phyloP scores from a whole-genome alignment of 1,284 basidiomycete species.

The Vanrija sp. region DNA sequence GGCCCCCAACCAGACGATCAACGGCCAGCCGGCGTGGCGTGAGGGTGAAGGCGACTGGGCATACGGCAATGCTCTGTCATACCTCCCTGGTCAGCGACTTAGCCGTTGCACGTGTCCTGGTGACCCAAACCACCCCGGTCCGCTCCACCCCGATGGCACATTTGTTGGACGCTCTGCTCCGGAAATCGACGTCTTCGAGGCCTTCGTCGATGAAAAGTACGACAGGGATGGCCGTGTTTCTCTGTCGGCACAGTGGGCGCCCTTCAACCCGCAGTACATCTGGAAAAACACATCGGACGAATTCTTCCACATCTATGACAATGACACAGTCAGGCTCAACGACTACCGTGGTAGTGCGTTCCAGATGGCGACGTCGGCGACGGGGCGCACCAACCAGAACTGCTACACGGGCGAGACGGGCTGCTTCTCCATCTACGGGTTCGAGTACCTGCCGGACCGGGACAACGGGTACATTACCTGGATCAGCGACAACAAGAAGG shows the following conservation, averaged over 20 bases:
- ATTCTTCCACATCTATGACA: constrained; percentile 52
- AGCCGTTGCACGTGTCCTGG: constrained; percentile 74
- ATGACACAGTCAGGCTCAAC: constrained; percentile 53
- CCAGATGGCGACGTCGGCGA: constrained; percentile 58
- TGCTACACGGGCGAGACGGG: constrained; percentile 50
- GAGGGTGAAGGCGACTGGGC: constrained; percentile 32
- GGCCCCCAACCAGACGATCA: constrained; percentile 55
- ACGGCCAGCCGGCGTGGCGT: constrained; percentile 33
- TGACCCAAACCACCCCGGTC: constrained; percentile 69
- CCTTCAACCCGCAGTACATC: constrained; percentile 44
- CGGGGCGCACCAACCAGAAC: constrained; percentile 35
- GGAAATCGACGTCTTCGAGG: constrained; percentile 80
- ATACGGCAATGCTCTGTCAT: constrained; percentile 51
- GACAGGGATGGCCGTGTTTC: constrained; percentile 26
- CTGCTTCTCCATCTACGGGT: constrained; percentile 59
- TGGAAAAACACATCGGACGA: constrained; percentile 46
- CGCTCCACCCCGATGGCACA: constrained; percentile 60
- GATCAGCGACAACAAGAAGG: constrained; percentile 61
- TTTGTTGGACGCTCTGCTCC: constrained; percentile 78
- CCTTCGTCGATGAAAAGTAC: constrained; percentile 49
- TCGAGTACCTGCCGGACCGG: constrained; percentile 58
- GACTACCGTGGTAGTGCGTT: constrained; percentile 56
- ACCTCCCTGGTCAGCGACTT: constrained; percentile 74
- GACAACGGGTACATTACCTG: constrained; percentile 71
- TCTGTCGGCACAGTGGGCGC: constrained; percentile 46